Percentiles rank a stretch among this genome's conserved stretches.
phyloP scores from a whole-genome alignment of 2,329 filamentous ascomycete species.

The Diaporthe sp. region DNA sequence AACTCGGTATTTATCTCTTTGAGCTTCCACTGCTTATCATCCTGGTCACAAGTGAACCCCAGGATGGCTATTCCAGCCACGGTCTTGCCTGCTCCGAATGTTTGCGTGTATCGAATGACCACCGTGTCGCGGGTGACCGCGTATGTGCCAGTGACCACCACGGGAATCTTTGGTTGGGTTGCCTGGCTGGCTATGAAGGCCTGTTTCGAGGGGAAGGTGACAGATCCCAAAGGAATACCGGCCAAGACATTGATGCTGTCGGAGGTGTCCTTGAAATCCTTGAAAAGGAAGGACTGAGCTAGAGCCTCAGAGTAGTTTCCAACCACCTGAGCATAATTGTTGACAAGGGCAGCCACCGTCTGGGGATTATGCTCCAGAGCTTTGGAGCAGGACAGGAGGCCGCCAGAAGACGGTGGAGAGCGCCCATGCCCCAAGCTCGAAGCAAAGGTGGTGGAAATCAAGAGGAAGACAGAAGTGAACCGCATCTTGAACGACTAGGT shows the following conservation, averaged over 20 bases:
- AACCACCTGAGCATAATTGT: constrained; percentile 35
- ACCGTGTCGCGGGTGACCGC: constrained; percentile 49
- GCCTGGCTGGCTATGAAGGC: constrained; percentile 50
- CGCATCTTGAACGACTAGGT: constrained; percentile 6
- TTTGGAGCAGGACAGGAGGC: not conserved
- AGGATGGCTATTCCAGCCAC: constrained; percentile 51
- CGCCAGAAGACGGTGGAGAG: not conserved
- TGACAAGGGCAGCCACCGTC: constrained; percentile 16
- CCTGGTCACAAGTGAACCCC: constrained; percentile 38
- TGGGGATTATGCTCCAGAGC: not conserved
- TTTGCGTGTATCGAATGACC: constrained; percentile 50
- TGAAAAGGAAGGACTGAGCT: constrained; percentile 41
- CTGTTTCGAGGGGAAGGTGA: constrained; percentile 50
- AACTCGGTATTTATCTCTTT: constrained; percentile 51
- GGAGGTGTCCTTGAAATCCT: constrained; percentile 49
- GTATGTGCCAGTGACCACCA: constrained; percentile 46
- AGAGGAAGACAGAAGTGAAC: not conserved
- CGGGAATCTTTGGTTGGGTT: constrained; percentile 44
- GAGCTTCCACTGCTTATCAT: constrained; percentile 48
- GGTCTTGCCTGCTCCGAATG: constrained; percentile 43
- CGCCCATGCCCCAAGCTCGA: not conserved
- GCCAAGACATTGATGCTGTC: constrained; percentile 52
- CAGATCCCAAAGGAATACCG: constrained; percentile 47
- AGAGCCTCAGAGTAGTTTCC: constrained; percentile 38
- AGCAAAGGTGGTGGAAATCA: not conserved